A percentile compares a stretch with the other conserved stretches of the same genome.
phyloP scores from a whole-genome alignment of 768 basidiomycete species.

The Hirschioporus abietinus region DNA sequence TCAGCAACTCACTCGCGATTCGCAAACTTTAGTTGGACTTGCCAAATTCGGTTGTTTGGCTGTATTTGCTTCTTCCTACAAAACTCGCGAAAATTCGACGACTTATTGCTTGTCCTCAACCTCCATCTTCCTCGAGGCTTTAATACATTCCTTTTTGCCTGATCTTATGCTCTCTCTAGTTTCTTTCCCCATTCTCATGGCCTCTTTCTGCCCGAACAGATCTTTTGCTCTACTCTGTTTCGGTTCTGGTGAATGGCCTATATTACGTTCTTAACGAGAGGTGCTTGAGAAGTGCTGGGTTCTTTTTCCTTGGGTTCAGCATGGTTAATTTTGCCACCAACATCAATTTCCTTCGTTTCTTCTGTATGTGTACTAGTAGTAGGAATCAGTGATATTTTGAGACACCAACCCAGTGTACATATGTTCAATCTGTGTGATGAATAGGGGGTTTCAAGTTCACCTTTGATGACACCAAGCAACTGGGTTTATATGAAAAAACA shows the following conservation, averaged over 20 bases:
- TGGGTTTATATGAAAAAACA: no score
- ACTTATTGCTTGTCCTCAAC: background rate
- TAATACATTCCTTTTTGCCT: background rate
- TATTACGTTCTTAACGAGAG: slow-evolving; percentile 40
- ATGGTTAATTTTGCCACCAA: background rate
- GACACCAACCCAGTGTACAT: no score
- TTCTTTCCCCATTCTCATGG: slow-evolving; percentile 26
- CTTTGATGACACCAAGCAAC: no score
- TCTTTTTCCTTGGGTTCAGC: slow-evolving; percentile 10
- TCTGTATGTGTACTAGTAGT: background rate
- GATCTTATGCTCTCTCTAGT: slow-evolving; percentile 8
- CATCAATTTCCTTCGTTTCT: background rate
- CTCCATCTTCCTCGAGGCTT: background rate
- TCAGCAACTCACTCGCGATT: background rate
- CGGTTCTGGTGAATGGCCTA: slow-evolving; percentile 82
- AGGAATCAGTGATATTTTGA: no score
- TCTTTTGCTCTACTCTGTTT: slow-evolving; percentile 53
- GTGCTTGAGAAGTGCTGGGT: slow-evolving; percentile 38
- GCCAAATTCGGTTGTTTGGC: slow-evolving; percentile 3
- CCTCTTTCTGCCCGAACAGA: slow-evolving; percentile 79
- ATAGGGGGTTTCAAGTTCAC: no score
- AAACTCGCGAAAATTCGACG: background rate
- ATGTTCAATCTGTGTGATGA: no score
- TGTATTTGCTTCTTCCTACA: slow-evolving; percentile 4
- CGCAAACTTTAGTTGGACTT: slow-evolving; percentile 1